A percentile compares a stretch with the other conserved stretches of the same genome.
Evolutionary conservation across 1,139 yeast species (phyloP).

Genomic region (Candida sanyaensis): DNA sequence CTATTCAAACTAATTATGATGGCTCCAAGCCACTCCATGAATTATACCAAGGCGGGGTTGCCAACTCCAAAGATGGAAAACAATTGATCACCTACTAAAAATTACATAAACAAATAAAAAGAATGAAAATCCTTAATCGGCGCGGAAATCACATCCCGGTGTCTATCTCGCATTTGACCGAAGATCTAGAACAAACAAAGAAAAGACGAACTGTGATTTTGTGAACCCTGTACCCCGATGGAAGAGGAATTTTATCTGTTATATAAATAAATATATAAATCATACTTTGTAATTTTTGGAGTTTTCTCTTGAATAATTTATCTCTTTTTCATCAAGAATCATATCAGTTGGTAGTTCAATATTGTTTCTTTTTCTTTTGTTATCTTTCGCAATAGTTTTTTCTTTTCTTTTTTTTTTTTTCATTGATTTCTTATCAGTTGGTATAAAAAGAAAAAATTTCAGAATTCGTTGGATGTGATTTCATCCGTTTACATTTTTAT

Average conservation of each 20-base stretch:
- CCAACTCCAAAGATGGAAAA: conserved; percentile 44
- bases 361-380: not conserved
- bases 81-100: conserved; percentile 36
- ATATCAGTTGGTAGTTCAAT: not conserved
- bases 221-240: not conserved
- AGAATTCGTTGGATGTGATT: not conserved
- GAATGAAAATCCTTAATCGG: not conserved
- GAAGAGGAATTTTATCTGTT: not conserved
- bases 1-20: conserved; percentile 47
- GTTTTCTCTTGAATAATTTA: not conserved
- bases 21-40: conserved; percentile 53
- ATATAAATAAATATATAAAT: not conserved
- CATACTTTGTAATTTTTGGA: not conserved
- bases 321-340: not conserved
- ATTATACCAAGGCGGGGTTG: conserved; percentile 54
- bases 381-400: not conserved
- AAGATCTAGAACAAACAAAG: not conserved
- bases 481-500: no score
- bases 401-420: not conserved
- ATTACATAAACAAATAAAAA: no score
- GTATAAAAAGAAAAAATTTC: not conserved
- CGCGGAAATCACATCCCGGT: not conserved
- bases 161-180: conserved; percentile 1
- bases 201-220: not conserved
- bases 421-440: conserved; percentile 1